Base-by-base conservation (phyloP, 805 yeast species). In the Candida krabiensis region DNA sequence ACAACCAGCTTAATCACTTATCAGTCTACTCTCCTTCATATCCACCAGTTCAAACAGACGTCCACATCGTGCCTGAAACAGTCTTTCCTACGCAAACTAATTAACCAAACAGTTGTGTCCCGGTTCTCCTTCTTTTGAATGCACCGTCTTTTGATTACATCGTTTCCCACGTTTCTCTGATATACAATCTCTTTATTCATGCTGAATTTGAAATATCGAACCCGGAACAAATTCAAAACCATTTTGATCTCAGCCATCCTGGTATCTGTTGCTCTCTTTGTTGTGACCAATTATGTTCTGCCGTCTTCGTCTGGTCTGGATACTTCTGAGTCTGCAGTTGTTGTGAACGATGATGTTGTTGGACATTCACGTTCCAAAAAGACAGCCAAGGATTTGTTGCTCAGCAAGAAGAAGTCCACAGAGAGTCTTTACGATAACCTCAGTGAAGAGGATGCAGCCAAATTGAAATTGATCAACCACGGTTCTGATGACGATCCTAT, bases 401-500 rank as follows among this genome's bases (percentile, higher is more conserved):
- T 33, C 13, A 24, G 30, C 30, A 44, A 36, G 32, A 30, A 23
- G 18, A 38, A 38, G 28, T 19, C 36, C 2, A 31, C 27, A 13
- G 29, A 29, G 19, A 38, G 33, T 8, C 24, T 22, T 5, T 38
- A 38, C 18, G 33, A 40, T 16, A 31, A 40, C 19, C 34, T 49
- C 22, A 37, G 28, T 22, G 40, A 35, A 4, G 46, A 38, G 19
- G 49, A 46, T 17, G 31, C 27, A 13, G 46, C 38, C n/a, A 55
- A 54, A 29, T 32, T 49, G 36, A 44, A 43, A 25, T 31, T 49
- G 16, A 56, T 56, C 27, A 52, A 50, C 26, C 35, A 40, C 35
- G 47, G 53, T 14, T 41, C 56, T 27, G 58, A 50, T 9, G 51
- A 53, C 14, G 70, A 65, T 37, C 58, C 56, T 27, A 47, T 58